phyloP scores from a whole-genome alignment of 495 filamentous ascomycete genomes.

The Evansstolkia leycettana region DNA sequence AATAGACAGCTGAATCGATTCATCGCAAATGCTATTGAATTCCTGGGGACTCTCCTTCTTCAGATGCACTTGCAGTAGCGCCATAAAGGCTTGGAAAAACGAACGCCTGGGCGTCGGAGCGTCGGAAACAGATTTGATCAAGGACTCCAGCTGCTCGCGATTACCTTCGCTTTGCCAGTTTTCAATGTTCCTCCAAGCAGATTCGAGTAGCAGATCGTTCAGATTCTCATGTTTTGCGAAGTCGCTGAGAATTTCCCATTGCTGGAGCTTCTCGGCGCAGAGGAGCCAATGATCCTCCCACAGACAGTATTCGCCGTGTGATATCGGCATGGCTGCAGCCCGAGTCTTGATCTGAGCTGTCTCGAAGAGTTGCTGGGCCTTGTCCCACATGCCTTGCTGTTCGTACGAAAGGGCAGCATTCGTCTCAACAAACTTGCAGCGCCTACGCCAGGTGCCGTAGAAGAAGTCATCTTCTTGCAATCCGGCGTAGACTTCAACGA shows the following conservation, averaged over 20 bases:
- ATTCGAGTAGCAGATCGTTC: constrained; percentile 91
- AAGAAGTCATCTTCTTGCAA: constrained; percentile 94
- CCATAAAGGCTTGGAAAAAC: constrained; percentile 98
- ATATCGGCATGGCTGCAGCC: constrained; percentile 86
- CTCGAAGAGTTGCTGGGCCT: constrained; percentile 92
- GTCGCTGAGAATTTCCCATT: constrained; percentile 94
- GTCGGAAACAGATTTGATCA: constrained; percentile 94
- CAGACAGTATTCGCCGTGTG: constrained; percentile 91
- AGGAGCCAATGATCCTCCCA: constrained; percentile 99
- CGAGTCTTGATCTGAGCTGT: constrained; percentile 92
- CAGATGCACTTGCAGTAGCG: constrained; percentile 79
- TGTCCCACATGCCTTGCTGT: constrained; percentile 99
- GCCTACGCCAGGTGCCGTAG: constrained; percentile 92
- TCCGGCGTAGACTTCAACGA: constrained; percentile 79
- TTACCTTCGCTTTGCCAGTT: constrained; percentile 79
- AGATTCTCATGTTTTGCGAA: constrained; percentile 99
- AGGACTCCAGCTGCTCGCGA: constrained; percentile 74
- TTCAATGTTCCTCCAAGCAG: constrained; percentile 86
- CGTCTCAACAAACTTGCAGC: constrained; percentile 90
- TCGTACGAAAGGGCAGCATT: constrained; percentile 95
- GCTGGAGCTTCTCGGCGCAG: constrained; percentile 95
- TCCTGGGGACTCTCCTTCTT: constrained; percentile 72
- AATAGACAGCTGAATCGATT: constrained; percentile 91
- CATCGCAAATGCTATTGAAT: constrained; percentile 83
- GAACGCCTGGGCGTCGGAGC: constrained; percentile 84